Evolutionary conservation across 257 asterid species (phyloP).

Genomic region (Nicotiana noctiflora): DNA sequence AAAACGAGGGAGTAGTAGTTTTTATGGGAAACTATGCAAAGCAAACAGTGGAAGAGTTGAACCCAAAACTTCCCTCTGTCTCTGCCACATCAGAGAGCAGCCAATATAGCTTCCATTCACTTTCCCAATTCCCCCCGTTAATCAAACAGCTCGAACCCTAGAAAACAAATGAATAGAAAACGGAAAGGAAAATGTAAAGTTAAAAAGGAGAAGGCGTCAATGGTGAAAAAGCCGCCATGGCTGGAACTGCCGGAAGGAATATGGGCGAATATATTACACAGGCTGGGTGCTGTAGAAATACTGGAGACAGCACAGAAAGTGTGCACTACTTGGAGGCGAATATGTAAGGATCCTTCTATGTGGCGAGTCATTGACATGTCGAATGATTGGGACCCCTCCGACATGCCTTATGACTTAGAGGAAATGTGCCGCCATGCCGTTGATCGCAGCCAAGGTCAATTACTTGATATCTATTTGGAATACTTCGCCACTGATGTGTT

Average conservation of each 20-base stretch:
- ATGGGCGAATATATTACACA: slow-evolving; percentile 35
- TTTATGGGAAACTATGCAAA: too few species aligned
- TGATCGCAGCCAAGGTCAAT: slow-evolving; percentile 41
- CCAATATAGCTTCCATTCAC: too few species aligned
- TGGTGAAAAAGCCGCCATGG: slow-evolving; percentile 31
- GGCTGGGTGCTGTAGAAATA: slow-evolving; percentile 33
- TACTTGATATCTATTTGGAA: slow-evolving; percentile 23
- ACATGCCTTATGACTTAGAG: not conserved
- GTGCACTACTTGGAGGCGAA: slow-evolving; percentile 39
- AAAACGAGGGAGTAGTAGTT: too few species aligned
- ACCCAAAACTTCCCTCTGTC: too few species aligned
- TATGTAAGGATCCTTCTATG: slow-evolving; percentile 40
- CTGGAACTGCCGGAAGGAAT: slow-evolving; percentile 40
- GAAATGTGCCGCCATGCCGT: slow-evolving; percentile 13
- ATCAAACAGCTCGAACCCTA: too few species aligned
- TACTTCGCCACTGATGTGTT: slow-evolving; percentile 21
- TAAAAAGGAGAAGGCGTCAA: too few species aligned
- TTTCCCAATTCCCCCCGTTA: too few species aligned
- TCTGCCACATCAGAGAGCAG: too few species aligned
- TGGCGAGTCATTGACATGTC: slow-evolving; percentile 34
- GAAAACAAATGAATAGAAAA: too few species aligned
- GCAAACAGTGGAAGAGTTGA: too few species aligned
- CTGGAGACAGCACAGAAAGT: slow-evolving; percentile 32
- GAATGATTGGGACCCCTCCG: not conserved
- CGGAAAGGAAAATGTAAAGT: too few species aligned